Evolutionary conservation across 192 early-diverging fungal species (phyloP).

Genomic region (Physocladia obscura): DNA sequence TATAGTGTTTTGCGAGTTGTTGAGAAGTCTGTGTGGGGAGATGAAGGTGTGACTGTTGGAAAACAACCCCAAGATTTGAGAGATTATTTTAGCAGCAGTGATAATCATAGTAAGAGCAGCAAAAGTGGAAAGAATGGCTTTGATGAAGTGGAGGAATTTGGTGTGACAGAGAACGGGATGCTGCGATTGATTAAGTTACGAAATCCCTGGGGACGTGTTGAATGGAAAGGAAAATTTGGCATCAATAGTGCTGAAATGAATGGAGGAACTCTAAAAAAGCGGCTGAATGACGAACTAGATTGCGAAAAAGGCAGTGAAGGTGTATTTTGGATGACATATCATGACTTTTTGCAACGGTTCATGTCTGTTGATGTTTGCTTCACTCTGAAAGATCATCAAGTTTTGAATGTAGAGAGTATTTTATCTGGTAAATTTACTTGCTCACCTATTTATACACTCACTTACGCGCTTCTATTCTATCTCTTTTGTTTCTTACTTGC

Average conservation of each 20-base stretch:
- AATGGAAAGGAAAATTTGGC: constrained; percentile 32
- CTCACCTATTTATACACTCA: too few species aligned
- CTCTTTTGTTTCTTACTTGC: neutral
- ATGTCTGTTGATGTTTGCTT: constrained; percentile 28
- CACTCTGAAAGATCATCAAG: constrained; percentile 1
- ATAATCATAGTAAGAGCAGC: neutral
- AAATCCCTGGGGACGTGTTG: constrained; percentile 34
- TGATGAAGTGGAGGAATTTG: constrained; percentile 10
- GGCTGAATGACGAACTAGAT: constrained; percentile 5
- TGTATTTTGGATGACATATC: constrained; percentile 30
- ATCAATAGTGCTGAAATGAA: constrained; percentile 13
- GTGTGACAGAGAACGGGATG: constrained; percentile 13
- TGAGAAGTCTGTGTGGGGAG: constrained; percentile 2
- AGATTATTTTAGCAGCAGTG: neutral
- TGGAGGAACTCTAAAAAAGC: constrained; percentile 8
- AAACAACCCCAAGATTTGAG: neutral
- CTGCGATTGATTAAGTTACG: constrained; percentile 28
- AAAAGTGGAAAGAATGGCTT: neutral
- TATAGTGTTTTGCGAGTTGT: constrained; percentile 24
- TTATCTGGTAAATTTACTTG: constrained; percentile 3
- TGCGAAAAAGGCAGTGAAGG: constrained; percentile 2
- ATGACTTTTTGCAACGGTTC: constrained; percentile 32
- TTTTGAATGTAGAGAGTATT: constrained; percentile 3
- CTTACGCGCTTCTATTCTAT: too few species aligned
- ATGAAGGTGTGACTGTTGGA: constrained; percentile 4